Conservation (phyloP, 805 yeast genomes). For the Saccharomycopsis amapae region DNA sequence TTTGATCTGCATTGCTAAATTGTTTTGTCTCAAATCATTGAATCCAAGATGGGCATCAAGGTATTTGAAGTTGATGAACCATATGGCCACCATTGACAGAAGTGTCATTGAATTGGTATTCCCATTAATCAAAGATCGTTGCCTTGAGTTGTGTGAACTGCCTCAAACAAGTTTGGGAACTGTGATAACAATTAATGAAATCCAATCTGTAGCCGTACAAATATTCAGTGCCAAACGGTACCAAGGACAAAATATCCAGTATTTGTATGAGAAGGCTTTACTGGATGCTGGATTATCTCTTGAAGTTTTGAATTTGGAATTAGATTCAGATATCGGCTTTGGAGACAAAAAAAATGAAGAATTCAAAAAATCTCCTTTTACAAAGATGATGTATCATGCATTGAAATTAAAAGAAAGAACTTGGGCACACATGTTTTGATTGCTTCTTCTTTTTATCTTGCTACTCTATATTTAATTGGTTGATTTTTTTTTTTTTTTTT, state of each 20-base stretch:
- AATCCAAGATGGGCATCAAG: constrained; percentile 3
- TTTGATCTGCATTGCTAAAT: background rate
- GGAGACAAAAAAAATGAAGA: background rate
- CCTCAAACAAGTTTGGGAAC: too few species aligned
- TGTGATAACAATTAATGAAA: background rate
- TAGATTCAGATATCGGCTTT: background rate
- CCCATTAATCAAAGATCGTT: constrained; percentile 5
- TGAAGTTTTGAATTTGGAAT: too few species aligned
- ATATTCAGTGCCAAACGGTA: background rate
- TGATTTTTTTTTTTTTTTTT: too few species aligned
- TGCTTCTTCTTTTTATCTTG: background rate
- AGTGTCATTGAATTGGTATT: constrained; percentile 5
- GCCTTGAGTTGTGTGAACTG: background rate
- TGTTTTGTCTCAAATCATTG: constrained; percentile 2
- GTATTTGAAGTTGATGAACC: constrained; percentile 4
- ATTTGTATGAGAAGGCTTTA: background rate
- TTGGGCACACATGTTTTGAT: background rate
- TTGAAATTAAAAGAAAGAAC: background rate
- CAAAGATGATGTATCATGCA: background rate
- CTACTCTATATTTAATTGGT: background rate
- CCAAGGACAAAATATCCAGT: background rate
- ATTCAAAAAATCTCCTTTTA: background rate
- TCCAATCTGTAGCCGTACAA: constrained; percentile 2
- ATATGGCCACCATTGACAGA: background rate
- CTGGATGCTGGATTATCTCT: background rate